Base-by-base conservation (phyloP, 1,284 basidiomycete species). In the Microbotryum intermedium region DNA sequence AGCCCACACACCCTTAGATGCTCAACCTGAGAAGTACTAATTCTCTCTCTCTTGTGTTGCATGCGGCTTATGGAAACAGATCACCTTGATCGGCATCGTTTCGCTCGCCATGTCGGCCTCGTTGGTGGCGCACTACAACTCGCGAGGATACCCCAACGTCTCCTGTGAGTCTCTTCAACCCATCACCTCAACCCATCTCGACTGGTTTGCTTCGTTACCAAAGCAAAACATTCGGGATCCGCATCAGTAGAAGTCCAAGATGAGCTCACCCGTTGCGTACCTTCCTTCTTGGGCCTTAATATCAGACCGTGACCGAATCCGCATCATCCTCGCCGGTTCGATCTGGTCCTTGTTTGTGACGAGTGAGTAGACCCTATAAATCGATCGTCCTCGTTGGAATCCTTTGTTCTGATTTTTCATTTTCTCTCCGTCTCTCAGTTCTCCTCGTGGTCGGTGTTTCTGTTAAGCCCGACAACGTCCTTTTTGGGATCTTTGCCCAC, bases 401-500 rank as follows among this genome's bases (percentile, higher is more conserved):
- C 26, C 23, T 9, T 9, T 11, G 16, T 20, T 20, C 29, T 9
- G 8, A 47, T 3, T 30, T 47, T 1, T 34, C 50, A 48, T 55
- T 11, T 57, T 56, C 9, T 18, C 23, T 51, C 39, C 34, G 23
- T 7, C 29, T 51, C n/a, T 8, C 64, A 75, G 74, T 76, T 47
- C 69, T 74, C 65, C 68, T 76, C 55, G 64, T 70, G 10, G 55
- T 74, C 57, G 77, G 76, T 2, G 75, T 76, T 68, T 61, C 74
- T 48, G 26, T 73, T 53, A 55, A 69, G 6, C 72, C 75, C 25
- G 63, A 59, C n/a, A 66, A 70, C 50, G 50, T 70, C 47, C 62
- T 71, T 6, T 76, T 76, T 53, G 77, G 77, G 44, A 71, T 77
- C 64, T 60, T 77, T 44, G 62, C 72, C 8, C 74, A 76, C 66